Base-by-base conservation (phyloP, 768 basidiomycete species). In the Mycena alexandri region DNA sequence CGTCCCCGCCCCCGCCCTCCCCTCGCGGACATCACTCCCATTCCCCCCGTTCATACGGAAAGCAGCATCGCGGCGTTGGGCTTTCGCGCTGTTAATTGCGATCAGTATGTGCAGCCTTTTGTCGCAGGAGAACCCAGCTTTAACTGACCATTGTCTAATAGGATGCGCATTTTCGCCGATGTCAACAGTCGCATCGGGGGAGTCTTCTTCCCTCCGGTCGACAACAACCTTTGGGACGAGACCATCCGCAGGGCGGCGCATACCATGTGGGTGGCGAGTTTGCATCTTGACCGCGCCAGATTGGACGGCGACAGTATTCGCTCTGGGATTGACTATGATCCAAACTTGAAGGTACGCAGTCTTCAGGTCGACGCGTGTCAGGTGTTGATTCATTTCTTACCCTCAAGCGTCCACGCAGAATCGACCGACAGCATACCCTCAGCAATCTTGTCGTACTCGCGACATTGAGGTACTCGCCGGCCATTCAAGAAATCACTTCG, bases 401-500 rank as follows among this genome's bases (percentile, higher is more conserved):
- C n/a, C n/a, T n/a, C n/a, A n/a, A 58, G 57, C 44, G 57, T 34
- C 57, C 57, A 0, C 5, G 24, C 22, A 58, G 22, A 9, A 58
- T 58, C 8, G 51, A 53, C 16, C 24, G 51, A 16, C 1, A 3
- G 0, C 24, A 47, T 2, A 22, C 3, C n/a, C 11, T 21, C 2
- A 11, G 33, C 11, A 47, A 58, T 22, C 46, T 47, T 5, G 24
- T 47, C 0, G 22, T 19, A 0, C 19, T 58, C 3, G 44, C 57
- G 1, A 2, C 9, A 0, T n/a, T 58, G n/a, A 16, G 57, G 4
- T 47, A n/a, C 29, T 58, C 57, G 33, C 1, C 12, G 0, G 29
- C 57, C 0, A 36, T 58, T 22, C 57, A 58, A 36, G 33, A 46
- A 11, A 58, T 58, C 29, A 58, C 57, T 5, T 58, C 57, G 1